These are phyloP conservation scores for Rhododendron vialii DNA, from an alignment of 148 eudicot species.

Conservation along the genomic window DNA sequence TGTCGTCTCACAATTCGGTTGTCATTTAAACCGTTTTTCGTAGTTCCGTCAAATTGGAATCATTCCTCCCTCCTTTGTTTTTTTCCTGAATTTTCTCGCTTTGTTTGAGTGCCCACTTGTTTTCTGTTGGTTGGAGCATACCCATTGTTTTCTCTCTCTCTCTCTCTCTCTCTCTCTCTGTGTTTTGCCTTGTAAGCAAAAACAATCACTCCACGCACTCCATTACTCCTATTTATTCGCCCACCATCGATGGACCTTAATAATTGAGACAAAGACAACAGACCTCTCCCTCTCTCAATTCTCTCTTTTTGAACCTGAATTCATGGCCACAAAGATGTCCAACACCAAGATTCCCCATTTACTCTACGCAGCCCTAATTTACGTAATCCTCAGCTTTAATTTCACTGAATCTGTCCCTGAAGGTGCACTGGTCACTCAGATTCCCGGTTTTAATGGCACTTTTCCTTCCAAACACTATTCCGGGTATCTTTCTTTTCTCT, in stretches of 20 bases:
- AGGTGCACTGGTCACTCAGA: constrained; percentile 48
- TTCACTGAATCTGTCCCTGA: constrained; percentile 62
- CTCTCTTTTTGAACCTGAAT: background rate
- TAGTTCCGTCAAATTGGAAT: background rate
- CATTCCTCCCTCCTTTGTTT: background rate
- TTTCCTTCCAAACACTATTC: constrained; percentile 85
- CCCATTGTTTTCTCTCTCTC: background rate
- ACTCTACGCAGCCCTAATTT: background rate
- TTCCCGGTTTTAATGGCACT: constrained; percentile 81
- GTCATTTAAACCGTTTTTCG: background rate
- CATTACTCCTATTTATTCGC: background rate
- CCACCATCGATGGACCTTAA: background rate
- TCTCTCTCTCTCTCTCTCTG: background rate
- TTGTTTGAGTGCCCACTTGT: background rate
- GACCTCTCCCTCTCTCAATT: background rate
- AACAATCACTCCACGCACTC: background rate
- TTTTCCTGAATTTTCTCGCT: background rate
- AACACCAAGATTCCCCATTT: background rate
- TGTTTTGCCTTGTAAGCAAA: background rate
- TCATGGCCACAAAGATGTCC: background rate
- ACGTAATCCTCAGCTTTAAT: background rate
- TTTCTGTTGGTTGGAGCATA: background rate
- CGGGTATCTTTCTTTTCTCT: constrained; percentile 43
- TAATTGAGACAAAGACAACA: constrained; percentile 6
- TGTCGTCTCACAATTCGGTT: background rate